Conservation (phyloP, 768 basidiomycete genomes). For the Fomitopsis serialis region DNA sequence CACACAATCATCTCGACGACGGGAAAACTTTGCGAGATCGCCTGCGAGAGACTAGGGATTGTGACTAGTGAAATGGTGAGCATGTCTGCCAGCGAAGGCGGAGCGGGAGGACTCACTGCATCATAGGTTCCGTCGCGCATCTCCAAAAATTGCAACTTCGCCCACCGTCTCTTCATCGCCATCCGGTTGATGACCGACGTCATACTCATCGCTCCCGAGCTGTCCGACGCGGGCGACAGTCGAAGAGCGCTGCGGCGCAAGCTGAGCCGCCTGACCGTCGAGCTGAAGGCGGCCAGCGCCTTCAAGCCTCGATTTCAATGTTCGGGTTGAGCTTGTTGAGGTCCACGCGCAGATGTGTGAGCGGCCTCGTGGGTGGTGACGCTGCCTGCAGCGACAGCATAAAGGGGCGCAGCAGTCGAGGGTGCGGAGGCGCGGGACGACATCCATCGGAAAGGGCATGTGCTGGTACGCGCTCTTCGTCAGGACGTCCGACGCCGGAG, state of each 20-base stretch:
- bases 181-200: neutral
- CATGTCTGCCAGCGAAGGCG: neutral
- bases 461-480: neutral
- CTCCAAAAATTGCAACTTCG: constrained; percentile 4
- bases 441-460: constrained; percentile 1
- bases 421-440: constrained; percentile 1
- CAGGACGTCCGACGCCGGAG: neutral
- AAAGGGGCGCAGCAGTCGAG: constrained; percentile 6
- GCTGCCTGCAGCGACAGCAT: constrained; percentile 2
- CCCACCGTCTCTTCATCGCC: constrained; percentile 1
- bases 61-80: neutral
- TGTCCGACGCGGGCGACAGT: neutral
- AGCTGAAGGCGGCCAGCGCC: neutral
- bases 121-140: constrained; percentile 5
- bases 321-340: neutral
- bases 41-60: neutral
- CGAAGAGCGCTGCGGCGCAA: neutral
- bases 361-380: constrained; percentile 1
- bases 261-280: constrained; percentile 4
- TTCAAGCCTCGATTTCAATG: constrained; percentile 2
- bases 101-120: constrained; percentile 1
- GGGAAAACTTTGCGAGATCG: neutral
- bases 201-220: neutral
- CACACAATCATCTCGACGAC: constrained; percentile 3
- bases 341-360: constrained; percentile 3